A percentile compares a stretch with the other conserved stretches of the same genome.
Evolutionary conservation across 2,329 filamentous ascomycete species (phyloP).

Genomic region (Scopulariopsis brevicaulis): DNA sequence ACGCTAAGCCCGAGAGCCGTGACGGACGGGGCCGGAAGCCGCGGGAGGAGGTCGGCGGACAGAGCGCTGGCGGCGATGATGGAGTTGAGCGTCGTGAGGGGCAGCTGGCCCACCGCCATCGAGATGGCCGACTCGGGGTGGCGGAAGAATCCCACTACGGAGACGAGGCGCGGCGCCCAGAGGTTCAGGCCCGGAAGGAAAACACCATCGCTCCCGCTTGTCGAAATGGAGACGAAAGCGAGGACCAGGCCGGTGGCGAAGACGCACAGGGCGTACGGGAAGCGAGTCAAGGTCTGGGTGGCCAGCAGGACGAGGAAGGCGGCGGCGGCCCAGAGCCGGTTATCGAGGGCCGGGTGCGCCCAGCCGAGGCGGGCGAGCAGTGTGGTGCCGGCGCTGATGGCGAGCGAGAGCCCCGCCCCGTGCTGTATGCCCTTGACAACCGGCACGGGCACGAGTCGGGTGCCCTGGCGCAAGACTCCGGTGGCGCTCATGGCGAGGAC

Average conservation of each 20-base stretch:
- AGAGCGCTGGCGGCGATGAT: slow-evolving; percentile 79
- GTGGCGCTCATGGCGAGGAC: slow-evolving; percentile 71
- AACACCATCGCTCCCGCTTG: slow-evolving; percentile 11
- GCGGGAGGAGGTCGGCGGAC: slow-evolving; percentile 64
- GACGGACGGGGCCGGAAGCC: slow-evolving; percentile 54
- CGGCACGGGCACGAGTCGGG: slow-evolving; percentile 66
- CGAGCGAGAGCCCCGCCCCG: slow-evolving; percentile 75
- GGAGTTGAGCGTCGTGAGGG: slow-evolving; percentile 85
- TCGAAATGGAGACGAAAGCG: slow-evolving; percentile 32
- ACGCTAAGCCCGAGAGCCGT: slow-evolving; percentile 75
- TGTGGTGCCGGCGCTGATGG: slow-evolving; percentile 62
- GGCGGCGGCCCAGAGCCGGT: slow-evolving; percentile 63
- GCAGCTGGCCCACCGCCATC: slow-evolving; percentile 75
- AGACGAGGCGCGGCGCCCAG: slow-evolving; percentile 45
- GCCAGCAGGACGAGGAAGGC: slow-evolving; percentile 62
- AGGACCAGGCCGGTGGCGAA: slow-evolving; percentile 59
- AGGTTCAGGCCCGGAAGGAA: slow-evolving; percentile 41
- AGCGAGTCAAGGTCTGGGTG: slow-evolving; percentile 49
- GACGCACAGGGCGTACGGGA: slow-evolving; percentile 70
- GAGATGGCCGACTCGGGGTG: slow-evolving; percentile 25
- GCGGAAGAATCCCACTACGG: background rate
- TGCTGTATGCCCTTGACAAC: slow-evolving; percentile 94
- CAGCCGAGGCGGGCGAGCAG: slow-evolving; percentile 61
- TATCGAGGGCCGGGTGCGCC: slow-evolving; percentile 60
- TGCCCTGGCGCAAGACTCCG: slow-evolving; percentile 65